Evolutionary conservation across 2,329 filamentous ascomycete genomes (phyloP), one percentile per base, ranked within the genome.

Genomic region (Hypocrella siamensis): DNA sequence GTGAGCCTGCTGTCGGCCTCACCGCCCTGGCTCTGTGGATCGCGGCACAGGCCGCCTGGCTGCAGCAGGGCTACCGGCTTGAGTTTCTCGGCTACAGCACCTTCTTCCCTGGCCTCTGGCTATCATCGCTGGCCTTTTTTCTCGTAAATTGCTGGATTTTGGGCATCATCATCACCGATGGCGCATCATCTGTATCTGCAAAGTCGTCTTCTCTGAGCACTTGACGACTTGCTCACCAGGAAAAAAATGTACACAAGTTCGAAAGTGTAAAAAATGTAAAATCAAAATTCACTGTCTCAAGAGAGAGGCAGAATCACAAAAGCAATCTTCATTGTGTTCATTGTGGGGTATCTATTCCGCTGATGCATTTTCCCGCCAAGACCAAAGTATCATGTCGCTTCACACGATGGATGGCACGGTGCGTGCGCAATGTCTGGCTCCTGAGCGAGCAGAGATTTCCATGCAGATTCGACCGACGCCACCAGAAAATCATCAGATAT

Each of bases 101-200:
- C 0, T 98, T 94, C 48, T 67, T 84, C 8, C 85, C 86, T 0
- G 85, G 85, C 0, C 59, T 98, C 2, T 96, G 83, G 73, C 40
- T 70, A 0, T 66, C 83, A 0, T 79, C 81, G 0, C 52, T 93
- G 11, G 57, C 58, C 0, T 96, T 98, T 58, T 96, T 94, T 49
- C 52, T 74, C 2, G 70, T 85, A 12, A 96, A 98, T 51, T 77
- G 75, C 42, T 92, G 83, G 75, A 82, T 96, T 33, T 51, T 98
- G 25, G 81, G 82, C 0, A 61, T 92, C 29, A 75, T 96, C 27
- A 67, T 94, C 6, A 50, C 51, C 2, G 90, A 96, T 52, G 63
- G 63, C 3, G 53, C 39, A 4, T 19, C n/a, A n/a, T n/a, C n/a
- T n/a, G n/a, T n/a, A n/a, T n/a, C n/a, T n/a, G n/a, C n/a, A n/a